phyloP scores from a whole-genome alignment of 2,329 filamentous ascomycete species.

The Berkeleyomyces rouxiae region DNA sequence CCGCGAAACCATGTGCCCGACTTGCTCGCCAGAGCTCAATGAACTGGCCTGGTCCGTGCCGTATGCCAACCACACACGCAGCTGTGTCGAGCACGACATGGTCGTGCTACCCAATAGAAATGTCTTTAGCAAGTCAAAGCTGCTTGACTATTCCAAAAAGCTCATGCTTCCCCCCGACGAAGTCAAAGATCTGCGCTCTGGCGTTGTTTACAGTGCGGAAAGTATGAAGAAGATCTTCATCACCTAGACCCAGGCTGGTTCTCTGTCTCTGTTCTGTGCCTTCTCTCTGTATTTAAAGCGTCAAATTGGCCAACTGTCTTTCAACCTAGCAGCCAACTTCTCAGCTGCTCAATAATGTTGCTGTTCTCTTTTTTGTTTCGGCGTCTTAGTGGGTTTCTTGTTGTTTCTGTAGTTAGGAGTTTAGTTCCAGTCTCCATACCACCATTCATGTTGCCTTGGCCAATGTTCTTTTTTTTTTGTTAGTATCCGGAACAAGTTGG shows the following conservation, averaged over 20 bases:
- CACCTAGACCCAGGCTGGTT: constrained; percentile 31
- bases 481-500: no score
- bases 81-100: constrained; percentile 74
- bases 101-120: constrained; percentile 75
- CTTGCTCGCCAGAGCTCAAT: constrained; percentile 90
- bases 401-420: no score
- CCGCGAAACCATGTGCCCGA: constrained; percentile 53
- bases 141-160: constrained; percentile 66
- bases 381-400: no score
- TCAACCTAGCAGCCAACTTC: no score
- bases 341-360: no score
- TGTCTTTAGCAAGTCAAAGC: constrained; percentile 60
- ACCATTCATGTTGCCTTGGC: no score
- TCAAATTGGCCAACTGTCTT: neutral
- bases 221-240: constrained; percentile 81
- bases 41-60: constrained; percentile 76
- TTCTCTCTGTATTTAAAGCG: neutral
- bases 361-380: no score
- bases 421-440: no score
- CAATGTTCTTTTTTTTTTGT: no score
- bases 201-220: constrained; percentile 44
- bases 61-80: constrained; percentile 90
- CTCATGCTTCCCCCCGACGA: constrained; percentile 48
- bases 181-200: constrained; percentile 65
- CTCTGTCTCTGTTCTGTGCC: neutral